A percentile compares a stretch with the other conserved stretches of the same genome.
These are phyloP conservation scores for Collybia mongolica DNA, from an alignment of 768 basidiomycete species.

Conservation along the genomic window DNA sequence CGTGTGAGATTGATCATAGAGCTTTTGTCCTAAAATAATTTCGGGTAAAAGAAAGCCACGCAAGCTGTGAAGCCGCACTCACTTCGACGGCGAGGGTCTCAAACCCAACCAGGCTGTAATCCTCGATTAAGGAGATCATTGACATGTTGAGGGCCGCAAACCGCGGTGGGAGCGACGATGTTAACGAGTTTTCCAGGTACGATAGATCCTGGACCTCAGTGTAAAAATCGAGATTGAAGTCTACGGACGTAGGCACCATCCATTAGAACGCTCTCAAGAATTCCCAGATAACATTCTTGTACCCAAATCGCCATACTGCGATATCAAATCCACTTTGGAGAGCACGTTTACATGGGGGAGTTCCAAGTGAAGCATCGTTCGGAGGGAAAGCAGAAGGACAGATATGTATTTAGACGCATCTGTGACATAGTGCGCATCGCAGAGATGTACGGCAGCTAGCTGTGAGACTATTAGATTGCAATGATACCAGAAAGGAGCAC, in stretches of 20 bases:
- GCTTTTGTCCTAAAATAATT: conserved; percentile 69
- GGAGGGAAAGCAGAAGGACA: conserved; percentile 84
- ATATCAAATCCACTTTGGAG: conserved; percentile 91
- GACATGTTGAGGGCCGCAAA: conserved; percentile 84
- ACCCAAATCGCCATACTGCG: conserved; percentile 91
- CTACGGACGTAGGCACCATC: conserved; percentile 35
- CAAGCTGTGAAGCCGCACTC: conserved; percentile 2
- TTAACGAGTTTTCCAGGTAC: conserved; percentile 77
- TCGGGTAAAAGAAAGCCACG: neutral
- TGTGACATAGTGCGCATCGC: conserved; percentile 96
- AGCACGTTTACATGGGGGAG: conserved; percentile 98
- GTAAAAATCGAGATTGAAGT: conserved; percentile 97
- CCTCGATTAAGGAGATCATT: conserved; percentile 91
- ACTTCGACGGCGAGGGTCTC: conserved; percentile 97
- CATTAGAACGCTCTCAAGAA: conserved; percentile 5
- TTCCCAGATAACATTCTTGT: conserved; percentile 18
- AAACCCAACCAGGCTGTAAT: conserved; percentile 90
- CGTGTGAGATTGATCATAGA: conserved; percentile 91
- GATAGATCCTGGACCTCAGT: conserved; percentile 97
- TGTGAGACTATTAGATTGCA: conserved; percentile 26
- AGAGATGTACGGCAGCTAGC: conserved; percentile 93
- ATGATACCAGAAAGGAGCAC: neutral
- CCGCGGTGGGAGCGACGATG: conserved; percentile 55
- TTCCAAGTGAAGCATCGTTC: conserved; percentile 98
- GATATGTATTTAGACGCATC: conserved; percentile 95